These are phyloP conservation scores for Nicotiana attenuata DNA, from an alignment of 257 asterid species.

Conservation along the genomic window DNA sequence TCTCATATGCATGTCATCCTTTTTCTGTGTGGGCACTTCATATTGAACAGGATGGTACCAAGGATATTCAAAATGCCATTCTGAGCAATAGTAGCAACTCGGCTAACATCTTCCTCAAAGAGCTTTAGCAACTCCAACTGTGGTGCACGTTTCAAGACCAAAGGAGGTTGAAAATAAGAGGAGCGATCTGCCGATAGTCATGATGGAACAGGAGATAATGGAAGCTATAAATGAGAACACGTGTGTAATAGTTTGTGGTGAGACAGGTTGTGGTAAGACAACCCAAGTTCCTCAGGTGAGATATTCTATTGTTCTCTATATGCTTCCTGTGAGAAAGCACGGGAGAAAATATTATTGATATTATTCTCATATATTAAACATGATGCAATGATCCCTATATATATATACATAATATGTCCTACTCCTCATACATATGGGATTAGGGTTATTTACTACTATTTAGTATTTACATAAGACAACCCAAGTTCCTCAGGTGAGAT, in stretches of 20 bases:
- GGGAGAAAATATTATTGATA: too few species aligned
- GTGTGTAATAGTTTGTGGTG: constrained; percentile 78
- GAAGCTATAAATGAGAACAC: constrained; percentile 69
- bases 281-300: too few species aligned
- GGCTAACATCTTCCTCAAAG: constrained; percentile 19
- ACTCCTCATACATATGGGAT: too few species aligned
- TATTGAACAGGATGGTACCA: constrained; percentile 33
- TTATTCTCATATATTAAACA: too few species aligned
- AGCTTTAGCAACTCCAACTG: constrained; percentile 43
- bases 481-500: constrained; percentile 94
- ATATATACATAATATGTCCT: too few species aligned
- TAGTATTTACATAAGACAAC: too few species aligned
- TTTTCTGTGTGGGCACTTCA: not conserved
- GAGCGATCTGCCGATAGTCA: constrained; percentile 75
- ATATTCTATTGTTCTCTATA: too few species aligned
- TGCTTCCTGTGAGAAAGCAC: too few species aligned
- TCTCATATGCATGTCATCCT: not conserved
- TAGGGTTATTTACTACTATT: too few species aligned
- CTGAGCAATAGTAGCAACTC: constrained; percentile 20
- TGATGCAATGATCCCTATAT: too few species aligned
- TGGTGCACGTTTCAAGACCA: constrained; percentile 72
- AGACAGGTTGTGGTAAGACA: constrained; percentile 97
- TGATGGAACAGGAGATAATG: constrained; percentile 98
- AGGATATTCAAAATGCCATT: constrained; percentile 18
- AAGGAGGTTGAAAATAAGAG: constrained; percentile 67